Conservation (phyloP, 2,329 filamentous ascomycete genomes). For the Hypoxylon sp. region DNA sequence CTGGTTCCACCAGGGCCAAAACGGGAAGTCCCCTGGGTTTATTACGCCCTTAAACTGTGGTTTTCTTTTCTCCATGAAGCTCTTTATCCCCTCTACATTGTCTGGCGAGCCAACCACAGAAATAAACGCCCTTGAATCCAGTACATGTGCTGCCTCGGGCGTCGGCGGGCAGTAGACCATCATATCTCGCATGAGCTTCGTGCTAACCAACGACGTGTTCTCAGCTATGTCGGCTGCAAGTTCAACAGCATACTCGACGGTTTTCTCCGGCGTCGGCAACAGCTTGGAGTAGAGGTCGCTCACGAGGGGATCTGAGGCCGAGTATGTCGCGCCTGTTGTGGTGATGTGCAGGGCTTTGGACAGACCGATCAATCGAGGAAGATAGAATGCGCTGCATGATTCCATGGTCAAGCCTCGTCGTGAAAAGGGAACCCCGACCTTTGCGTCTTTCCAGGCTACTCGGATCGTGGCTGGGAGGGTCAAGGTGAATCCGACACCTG, state of each 20-base stretch:
- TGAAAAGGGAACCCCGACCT: not conserved
- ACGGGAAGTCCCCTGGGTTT: not conserved
- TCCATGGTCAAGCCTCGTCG: not conserved
- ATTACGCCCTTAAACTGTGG: not conserved
- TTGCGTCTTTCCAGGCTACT: constrained; percentile 2
- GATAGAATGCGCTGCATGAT: not conserved
- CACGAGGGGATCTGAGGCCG: not conserved
- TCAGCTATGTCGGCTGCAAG: not conserved
- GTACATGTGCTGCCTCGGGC: not conserved
- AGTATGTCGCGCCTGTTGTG: not conserved
- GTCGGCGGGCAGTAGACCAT: not conserved
- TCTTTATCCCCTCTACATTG: constrained; percentile 2
- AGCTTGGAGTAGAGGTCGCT: constrained; percentile 3
- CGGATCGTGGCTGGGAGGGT: not conserved
- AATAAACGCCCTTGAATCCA: not conserved
- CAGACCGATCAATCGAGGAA: constrained; percentile 1
- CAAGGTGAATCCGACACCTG: not conserved
- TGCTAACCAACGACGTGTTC: constrained; percentile 2
- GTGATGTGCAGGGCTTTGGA: not conserved
- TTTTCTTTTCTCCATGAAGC: constrained; percentile 2
- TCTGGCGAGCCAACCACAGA: not conserved
- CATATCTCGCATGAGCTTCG: constrained; percentile 1
- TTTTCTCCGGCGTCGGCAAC: not conserved
- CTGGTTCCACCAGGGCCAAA: constrained; percentile 2
- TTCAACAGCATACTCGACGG: not conserved